phyloP scores from a whole-genome alignment of 129 eudicot species.

The Centrapalus pauciflorus region DNA sequence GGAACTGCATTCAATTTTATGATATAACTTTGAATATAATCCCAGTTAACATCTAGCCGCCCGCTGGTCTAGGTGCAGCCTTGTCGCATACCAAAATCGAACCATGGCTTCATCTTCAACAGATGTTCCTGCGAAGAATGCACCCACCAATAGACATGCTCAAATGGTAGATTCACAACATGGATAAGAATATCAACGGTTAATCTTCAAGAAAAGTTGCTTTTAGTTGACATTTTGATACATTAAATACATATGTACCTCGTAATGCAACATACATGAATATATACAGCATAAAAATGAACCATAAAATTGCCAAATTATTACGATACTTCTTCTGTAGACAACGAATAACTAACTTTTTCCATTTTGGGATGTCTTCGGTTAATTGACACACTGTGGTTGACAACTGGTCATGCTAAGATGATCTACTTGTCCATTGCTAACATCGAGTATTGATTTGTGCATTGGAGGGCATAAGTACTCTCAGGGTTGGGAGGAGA shows the following conservation, averaged over 20 bases:
- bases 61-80: not conserved
- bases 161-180: conserved; percentile 1
- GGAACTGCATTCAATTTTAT: conserved; percentile 9
- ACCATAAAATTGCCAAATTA: not conserved
- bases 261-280: not conserved
- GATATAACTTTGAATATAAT: conserved; percentile 13
- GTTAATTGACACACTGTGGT: not conserved
- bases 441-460: no score
- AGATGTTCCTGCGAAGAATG: conserved; percentile 4
- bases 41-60: not conserved
- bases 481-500: no score
- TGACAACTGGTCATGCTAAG: not conserved
- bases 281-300: not conserved
- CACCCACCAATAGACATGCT: not conserved
- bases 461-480: no score
- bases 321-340: not conserved
- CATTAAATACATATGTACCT: not conserved
- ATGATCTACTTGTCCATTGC: not conserved
- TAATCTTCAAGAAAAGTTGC: not conserved
- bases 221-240: not conserved
- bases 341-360: not conserved
- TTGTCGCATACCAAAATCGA: not conserved
- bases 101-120: conserved; percentile 9
- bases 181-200: not conserved
- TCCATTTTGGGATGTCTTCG: not conserved